Evolutionary conservation across 768 basidiomycete species (phyloP).

Genomic region (Pulveroboletus sp.): DNA sequence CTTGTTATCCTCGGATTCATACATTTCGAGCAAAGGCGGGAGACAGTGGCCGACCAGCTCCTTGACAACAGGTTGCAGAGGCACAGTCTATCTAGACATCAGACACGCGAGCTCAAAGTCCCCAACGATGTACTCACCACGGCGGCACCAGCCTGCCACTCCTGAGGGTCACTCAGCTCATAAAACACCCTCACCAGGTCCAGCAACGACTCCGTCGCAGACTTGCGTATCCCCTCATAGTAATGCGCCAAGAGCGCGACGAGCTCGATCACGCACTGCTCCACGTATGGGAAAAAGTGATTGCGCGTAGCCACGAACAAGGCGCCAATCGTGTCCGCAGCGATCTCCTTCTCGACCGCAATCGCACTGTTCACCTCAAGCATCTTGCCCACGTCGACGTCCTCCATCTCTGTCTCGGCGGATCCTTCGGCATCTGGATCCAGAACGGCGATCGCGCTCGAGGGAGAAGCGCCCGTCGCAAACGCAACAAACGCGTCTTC

Average conservation of each 20-base stretch:
- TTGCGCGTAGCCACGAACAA: slow-evolving; percentile 78
- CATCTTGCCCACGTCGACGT: slow-evolving; percentile 81
- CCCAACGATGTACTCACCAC: slow-evolving; percentile 44
- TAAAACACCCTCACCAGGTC: slow-evolving; percentile 91
- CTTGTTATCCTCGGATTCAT: slow-evolving; percentile 96
- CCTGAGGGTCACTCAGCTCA: slow-evolving; percentile 75
- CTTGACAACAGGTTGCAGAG: slow-evolving; percentile 66
- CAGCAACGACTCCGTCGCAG: slow-evolving; percentile 83
- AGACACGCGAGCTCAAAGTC: slow-evolving; percentile 1
- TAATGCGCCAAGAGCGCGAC: slow-evolving; percentile 82
- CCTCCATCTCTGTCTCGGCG: slow-evolving; percentile 65
- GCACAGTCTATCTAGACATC: slow-evolving; percentile 33
- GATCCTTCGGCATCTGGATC: slow-evolving; percentile 55
- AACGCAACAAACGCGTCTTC: slow-evolving; percentile 60
- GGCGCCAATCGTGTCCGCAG: slow-evolving; percentile 92
- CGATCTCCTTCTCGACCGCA: slow-evolving; percentile 99
- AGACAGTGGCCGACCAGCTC: slow-evolving; percentile 78
- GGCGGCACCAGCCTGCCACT: slow-evolving; percentile 76
- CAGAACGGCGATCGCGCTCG: slow-evolving; percentile 63
- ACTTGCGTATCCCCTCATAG: slow-evolving; percentile 97
- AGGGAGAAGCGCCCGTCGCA: slow-evolving; percentile 70
- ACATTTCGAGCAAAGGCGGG: slow-evolving; percentile 79
- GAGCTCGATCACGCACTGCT: slow-evolving; percentile 76
- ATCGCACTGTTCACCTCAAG: slow-evolving; percentile 94
- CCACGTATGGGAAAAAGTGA: slow-evolving; percentile 91